A percentile compares a stretch with the other conserved stretches of the same genome.
These are phyloP conservation scores for Protostelium mycophagum DNA, from an alignment of 78 protist genomes.

Conservation along the genomic window DNA sequence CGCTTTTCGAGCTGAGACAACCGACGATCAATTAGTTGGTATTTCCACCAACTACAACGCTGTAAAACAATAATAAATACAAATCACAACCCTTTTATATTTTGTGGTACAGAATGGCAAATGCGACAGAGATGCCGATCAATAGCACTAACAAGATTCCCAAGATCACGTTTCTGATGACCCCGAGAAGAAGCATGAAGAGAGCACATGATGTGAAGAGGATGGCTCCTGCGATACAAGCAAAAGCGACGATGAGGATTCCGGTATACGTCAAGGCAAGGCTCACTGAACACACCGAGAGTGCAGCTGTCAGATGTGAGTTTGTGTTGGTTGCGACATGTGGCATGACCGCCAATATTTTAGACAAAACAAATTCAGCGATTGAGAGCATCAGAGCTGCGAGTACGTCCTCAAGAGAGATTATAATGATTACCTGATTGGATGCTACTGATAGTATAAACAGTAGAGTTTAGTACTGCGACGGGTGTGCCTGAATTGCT, in stretches of 20 bases:
- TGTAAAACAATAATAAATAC: too few relatives aligned
- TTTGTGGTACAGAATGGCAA: not conserved
- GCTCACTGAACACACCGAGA: not conserved
- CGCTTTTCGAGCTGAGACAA: too few relatives aligned
- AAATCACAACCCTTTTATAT: too few relatives aligned
- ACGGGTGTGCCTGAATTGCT: not conserved
- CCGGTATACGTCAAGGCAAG: not conserved
- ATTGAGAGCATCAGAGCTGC: too few relatives aligned
- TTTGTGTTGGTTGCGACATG: not conserved
- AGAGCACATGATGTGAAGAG: not conserved
- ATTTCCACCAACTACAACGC: too few relatives aligned
- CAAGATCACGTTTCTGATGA: not conserved
- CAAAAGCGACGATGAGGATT: not conserved
- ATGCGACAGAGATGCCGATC: not conserved
- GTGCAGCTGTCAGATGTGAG: not conserved
- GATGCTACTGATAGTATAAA: too few relatives aligned
- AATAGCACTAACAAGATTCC: not conserved
- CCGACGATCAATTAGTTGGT: too few relatives aligned
- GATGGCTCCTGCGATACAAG: not conserved
- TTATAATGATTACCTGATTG: too few relatives aligned
- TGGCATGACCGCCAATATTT: too few relatives aligned
- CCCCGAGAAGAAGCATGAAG: not conserved
- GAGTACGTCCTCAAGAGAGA: too few relatives aligned
- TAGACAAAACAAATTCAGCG: too few relatives aligned
- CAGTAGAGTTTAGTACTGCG: not conserved